These are phyloP conservation scores for Cyclotella cryptica DNA, from an alignment of 108 stramenopile genomes.

Conservation along the genomic window DNA sequence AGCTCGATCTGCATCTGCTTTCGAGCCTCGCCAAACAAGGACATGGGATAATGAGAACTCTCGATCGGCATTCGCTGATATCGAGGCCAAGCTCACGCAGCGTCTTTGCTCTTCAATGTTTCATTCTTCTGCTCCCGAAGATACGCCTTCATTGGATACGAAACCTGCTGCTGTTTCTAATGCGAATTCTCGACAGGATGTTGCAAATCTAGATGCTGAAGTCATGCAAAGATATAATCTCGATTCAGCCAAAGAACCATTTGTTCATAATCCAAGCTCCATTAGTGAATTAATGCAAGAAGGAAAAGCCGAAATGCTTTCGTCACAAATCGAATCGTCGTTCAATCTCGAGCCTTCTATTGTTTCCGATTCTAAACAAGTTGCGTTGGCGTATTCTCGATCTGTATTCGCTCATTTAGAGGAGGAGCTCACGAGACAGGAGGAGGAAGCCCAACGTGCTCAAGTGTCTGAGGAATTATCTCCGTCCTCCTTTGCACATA, in stretches of 20 bases:
- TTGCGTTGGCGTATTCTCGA: no score
- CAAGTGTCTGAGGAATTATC: not conserved
- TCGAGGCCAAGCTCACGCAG: not conserved
- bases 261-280: no score
- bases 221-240: no score
- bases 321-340: no score
- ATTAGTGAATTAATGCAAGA: no score
- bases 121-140: not conserved
- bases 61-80: not conserved
- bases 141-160: not conserved
- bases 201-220: no score
- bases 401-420: no score
- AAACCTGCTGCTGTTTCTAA: not conserved
- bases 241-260: no score
- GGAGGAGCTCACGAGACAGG: not conserved
- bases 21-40: not conserved
- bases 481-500: not conserved
- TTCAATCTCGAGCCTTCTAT: no score
- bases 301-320: no score
- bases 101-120: not conserved
- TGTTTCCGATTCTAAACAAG: no score
- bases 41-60: not conserved
- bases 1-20: not conserved
- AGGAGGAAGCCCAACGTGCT: conserved; percentile 4
- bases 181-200: not conserved